Evolutionary conservation across 208 protist species (phyloP).

Genomic region (Naegleria fowleri): DNA sequence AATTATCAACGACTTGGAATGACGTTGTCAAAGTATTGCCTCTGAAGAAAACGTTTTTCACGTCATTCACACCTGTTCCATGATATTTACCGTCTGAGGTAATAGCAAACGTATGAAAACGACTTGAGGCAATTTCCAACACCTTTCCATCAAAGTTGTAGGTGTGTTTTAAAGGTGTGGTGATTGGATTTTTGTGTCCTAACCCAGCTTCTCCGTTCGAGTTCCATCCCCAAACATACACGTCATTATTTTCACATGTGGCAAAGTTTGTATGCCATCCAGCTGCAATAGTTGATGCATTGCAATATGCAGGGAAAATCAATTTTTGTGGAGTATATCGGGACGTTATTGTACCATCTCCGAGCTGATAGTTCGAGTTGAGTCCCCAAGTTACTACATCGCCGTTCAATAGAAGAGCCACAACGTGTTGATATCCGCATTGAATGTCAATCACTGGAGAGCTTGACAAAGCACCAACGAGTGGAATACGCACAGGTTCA

Average conservation of each 20-base stretch:
- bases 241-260: neutral
- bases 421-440: neutral
- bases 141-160: neutral
- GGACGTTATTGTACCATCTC: neutral
- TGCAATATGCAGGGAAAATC: neutral
- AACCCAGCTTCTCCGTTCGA: neutral
- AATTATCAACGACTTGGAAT: neutral
- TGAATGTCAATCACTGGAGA: neutral
- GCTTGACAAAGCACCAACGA: neutral
- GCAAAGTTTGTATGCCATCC: neutral
- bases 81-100: neutral
- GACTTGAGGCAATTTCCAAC: neutral
- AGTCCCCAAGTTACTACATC: neutral
- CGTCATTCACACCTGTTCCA: neutral
- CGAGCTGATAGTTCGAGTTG: neutral
- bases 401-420: neutral
- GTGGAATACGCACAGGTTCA: neutral
- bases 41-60: neutral
- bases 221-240: neutral
- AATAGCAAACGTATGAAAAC: neutral
- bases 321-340: neutral
- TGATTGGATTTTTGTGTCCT: neutral
- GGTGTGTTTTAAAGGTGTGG: neutral
- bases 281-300: neutral
- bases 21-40: neutral